Evolutionary conservation across 2,329 filamentous ascomycete species (phyloP), one percentile per base, ranked within the genome.

Genomic region (Cladosporium phlei): DNA sequence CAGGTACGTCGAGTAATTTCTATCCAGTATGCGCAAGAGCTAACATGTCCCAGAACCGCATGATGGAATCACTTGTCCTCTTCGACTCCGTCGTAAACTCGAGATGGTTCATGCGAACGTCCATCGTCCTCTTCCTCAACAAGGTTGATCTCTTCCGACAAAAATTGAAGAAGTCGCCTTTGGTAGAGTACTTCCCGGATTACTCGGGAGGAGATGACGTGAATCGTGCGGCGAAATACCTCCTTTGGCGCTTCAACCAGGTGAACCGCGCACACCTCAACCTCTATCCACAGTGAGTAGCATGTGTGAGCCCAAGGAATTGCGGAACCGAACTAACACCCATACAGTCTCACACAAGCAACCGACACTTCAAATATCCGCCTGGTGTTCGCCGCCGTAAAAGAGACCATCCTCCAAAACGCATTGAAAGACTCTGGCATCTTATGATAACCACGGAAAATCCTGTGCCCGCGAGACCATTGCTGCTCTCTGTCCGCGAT

Each of bases 11-110:
- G 16, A 22, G 20, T 9, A 27, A 34, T 34, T 24, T 54, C 62
- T 56, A 44, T 40, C 4, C 3, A 27, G 40, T 16, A 19, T 25
- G 24, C 6, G 2, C 30, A 17, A 46, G 22, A 22, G 38, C 52
- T 55, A 21, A 68, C 56, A 28, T 29, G 12, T 10, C 37, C 32
- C 57, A 95, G 88, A 98, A 98, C 67, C 93, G 93, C 53, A 98
- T 98, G 93, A 95, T 97, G 88, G 93, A 98, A 69, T 95, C 89
- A 63, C 69, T 98, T 43, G 80, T 97, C 12, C 78, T 98, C 4
- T 98, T 98, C 66, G 93, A 98, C 69, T 97, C 91, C 1, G 93
- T 98, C 4, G 93, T 98, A 58, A 98, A 98, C 70, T 97, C 93
- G 24, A 79, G 93, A 59, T 98, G 93, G 93, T 98, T 98, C 69